Evolutionary conservation across 1,139 yeast species (phyloP).

Genomic region (Hansenula anomala): DNA sequence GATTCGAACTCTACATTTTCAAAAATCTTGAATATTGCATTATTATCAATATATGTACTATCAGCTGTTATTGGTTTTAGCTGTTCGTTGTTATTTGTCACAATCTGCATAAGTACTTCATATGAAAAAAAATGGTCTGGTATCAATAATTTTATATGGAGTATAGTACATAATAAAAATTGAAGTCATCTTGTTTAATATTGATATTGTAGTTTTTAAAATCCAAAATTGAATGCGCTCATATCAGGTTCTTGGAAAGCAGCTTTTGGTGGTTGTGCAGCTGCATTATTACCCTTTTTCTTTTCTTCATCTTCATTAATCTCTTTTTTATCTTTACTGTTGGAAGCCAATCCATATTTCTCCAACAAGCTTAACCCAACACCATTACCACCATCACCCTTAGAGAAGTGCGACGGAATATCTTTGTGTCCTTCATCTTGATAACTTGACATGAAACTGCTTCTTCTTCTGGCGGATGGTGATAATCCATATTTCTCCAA

Average conservation of each 20-base stretch:
- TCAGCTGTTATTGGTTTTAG: not conserved
- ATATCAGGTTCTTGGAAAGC: constrained; percentile 75
- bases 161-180: not conserved
- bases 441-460: constrained; percentile 9
- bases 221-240: constrained; percentile 69
- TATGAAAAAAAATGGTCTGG: constrained; percentile 1
- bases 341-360: constrained; percentile 19
- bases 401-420: constrained; percentile 1
- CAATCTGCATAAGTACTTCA: not conserved
- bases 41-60: not conserved
- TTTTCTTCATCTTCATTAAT: constrained; percentile 2
- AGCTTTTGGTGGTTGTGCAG: constrained; percentile 41
- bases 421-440: constrained; percentile 3
- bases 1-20: not conserved
- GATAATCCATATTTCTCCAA: constrained; percentile 21
- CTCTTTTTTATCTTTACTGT: constrained; percentile 12
- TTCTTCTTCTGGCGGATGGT: constrained; percentile 19
- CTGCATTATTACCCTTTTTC: constrained; percentile 5
- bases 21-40: not conserved
- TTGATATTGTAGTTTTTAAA: too few relatives aligned
- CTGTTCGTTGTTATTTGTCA: not conserved
- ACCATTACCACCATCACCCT: constrained; percentile 1
- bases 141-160: not conserved
- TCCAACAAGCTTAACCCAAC: constrained; percentile 14
- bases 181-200: too few relatives aligned